A percentile compares a stretch with the other conserved stretches of the same genome.
Conservation (phyloP, 2,329 filamentous ascomycete species). For the Phoma sp. region DNA sequence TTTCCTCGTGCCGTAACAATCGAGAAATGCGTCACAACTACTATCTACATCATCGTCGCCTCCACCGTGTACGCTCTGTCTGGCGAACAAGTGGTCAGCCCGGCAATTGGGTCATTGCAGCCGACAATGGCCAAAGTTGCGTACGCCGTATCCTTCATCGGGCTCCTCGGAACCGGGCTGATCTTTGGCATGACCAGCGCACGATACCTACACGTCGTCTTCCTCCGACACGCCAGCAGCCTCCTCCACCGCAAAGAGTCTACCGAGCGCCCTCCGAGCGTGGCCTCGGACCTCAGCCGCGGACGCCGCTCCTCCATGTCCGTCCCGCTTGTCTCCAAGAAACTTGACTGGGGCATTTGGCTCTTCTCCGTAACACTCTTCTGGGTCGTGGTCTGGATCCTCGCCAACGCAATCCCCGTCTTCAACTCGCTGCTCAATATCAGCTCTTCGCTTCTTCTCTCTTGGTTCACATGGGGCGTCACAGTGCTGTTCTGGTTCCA, state of each 20-base stretch:
- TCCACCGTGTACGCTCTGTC: slow-evolving; percentile 33
- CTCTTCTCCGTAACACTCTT: slow-evolving; percentile 32
- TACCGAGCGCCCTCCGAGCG: slow-evolving; percentile 3
- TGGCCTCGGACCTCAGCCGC: slow-evolving; percentile 16
- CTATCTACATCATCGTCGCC: slow-evolving; percentile 32
- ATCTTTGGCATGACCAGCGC: slow-evolving; percentile 34
- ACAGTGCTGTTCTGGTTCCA: slow-evolving; percentile 41
- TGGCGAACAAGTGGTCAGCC: slow-evolving; percentile 34
- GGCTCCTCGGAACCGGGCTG: slow-evolving; percentile 33
- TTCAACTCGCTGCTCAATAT: slow-evolving; percentile 38
- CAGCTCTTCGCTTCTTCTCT: slow-evolving; percentile 31
- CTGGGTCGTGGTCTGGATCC: slow-evolving; percentile 36
- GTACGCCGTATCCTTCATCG: slow-evolving; percentile 30
- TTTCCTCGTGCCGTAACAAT: slow-evolving; percentile 36
- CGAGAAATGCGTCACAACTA: slow-evolving; percentile 32
- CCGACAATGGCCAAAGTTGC: slow-evolving; percentile 32
- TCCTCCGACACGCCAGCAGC: slow-evolving; percentile 28
- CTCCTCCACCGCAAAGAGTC: slow-evolving; percentile 22
- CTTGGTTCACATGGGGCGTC: slow-evolving; percentile 38
- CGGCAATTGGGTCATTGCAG: slow-evolving; percentile 31
- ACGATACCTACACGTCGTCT: slow-evolving; percentile 32
- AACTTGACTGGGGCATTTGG: slow-evolving; percentile 30
- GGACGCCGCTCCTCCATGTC: slow-evolving; percentile 26
- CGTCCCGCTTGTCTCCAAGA: slow-evolving; percentile 23
- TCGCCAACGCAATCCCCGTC: slow-evolving; percentile 38